These are phyloP conservation scores for Exophiala calicioides DNA, from an alignment of 2,329 filamentous ascomycete genomes.

Conservation along the genomic window DNA sequence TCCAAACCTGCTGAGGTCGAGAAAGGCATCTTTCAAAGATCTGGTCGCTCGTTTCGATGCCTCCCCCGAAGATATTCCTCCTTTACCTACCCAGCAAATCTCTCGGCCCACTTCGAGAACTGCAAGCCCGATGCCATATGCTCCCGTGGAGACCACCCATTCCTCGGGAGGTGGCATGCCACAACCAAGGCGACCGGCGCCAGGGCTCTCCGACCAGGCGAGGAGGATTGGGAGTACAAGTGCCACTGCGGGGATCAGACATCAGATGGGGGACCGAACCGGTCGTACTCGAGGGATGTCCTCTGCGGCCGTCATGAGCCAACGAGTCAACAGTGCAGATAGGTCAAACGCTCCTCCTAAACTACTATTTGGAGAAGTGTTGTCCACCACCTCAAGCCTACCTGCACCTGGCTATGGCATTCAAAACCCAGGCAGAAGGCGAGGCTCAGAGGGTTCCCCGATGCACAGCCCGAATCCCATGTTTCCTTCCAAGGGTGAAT, in stretches of 20 bases:
- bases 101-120: slow-evolving; percentile 40
- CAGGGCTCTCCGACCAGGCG: slow-evolving; percentile 8
- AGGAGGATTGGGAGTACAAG: slow-evolving; percentile 12
- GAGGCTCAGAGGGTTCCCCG: slow-evolving; percentile 70
- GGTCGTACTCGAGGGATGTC: slow-evolving; percentile 7
- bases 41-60: slow-evolving; percentile 74
- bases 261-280: background rate
- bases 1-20: slow-evolving; percentile 26
- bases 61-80: slow-evolving; percentile 50
- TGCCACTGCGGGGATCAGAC: slow-evolving; percentile 3
- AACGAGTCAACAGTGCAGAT: slow-evolving; percentile 13
- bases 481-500: slow-evolving; percentile 31
- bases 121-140: slow-evolving; percentile 36
- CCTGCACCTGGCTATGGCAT: slow-evolving; percentile 61
- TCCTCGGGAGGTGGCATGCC: slow-evolving; percentile 9
- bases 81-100: slow-evolving; percentile 40
- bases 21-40: slow-evolving; percentile 74
- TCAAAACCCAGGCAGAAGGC: slow-evolving; percentile 54
- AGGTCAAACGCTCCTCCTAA: slow-evolving; percentile 41
- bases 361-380: slow-evolving; percentile 74
- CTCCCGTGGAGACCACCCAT: slow-evolving; percentile 10
- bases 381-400: slow-evolving; percentile 49
- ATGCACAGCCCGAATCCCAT: slow-evolving; percentile 55
- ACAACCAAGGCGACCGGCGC: slow-evolving; percentile 6
- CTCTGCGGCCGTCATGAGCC: slow-evolving; percentile 3